Base-by-base conservation (phyloP, 352 stramenopile genomes). In the Pythium oligandrum region DNA sequence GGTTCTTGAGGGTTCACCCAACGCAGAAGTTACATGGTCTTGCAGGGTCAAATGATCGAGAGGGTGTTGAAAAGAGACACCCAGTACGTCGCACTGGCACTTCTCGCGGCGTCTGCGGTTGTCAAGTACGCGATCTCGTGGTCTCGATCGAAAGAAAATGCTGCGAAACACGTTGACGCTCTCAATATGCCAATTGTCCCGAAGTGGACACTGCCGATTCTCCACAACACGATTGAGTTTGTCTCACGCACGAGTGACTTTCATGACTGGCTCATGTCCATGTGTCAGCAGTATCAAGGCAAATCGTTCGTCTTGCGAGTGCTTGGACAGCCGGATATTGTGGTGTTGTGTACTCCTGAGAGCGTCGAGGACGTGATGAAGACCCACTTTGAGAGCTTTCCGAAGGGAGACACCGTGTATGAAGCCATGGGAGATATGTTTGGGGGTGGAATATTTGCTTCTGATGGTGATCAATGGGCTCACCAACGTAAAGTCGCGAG, bases 401-500 rank as follows among this genome's bases (percentile, higher is more conserved):
- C 58, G 1, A 95, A 95, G 51, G 78, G 78, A 1, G 43, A 44
- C 7, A 63, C 58, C 42, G 61, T 78, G 32, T 51, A 47, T 42
- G 59, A 66, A 7, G 64, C 63, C 35, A 43, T 86, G 47, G 12
- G 34, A 8, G 72, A 88, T 49, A 38, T 93, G 10, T 54, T 91
- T 1, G 78, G 82, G 42, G 45, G 77, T 8, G 81, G 83, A 44
- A 88, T 94, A 57, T 90, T 94, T 42, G 62, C 59, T 4, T 63
- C 70, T 8, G 79, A 94, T 50, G 78, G 75, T 4, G 56, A 68
- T 12, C 31, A 48, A 35, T 94, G 83, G 83, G 51, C 70, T 36
- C 60, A 80, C 44, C 83, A 94, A 55, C 73, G 83, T 50, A 93
- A 93, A 55, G 83, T 66, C 1, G 81, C 86, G 46, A 96, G 78